Evolutionary conservation across 805 yeast species (phyloP).

Genomic region (Tetrapisispora phaffii): DNA sequence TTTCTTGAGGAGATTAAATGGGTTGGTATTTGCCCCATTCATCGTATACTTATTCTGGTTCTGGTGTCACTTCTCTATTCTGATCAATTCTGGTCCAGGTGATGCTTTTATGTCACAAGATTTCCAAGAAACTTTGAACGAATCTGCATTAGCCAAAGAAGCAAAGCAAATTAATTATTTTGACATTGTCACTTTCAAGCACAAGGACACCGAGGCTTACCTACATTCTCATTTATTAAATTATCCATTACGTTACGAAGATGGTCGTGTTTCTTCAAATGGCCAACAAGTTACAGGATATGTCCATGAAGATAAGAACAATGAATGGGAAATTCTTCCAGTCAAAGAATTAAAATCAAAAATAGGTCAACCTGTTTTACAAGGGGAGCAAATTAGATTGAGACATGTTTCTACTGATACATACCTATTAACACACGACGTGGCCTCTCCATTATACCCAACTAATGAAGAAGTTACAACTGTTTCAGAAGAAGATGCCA

Average conservation of each 20-base stretch:
- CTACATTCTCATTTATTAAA: constrained; percentile 71
- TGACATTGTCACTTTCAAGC: constrained; percentile 69
- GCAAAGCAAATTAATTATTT: constrained; percentile 65
- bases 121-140: constrained; percentile 86
- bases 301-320: constrained; percentile 47
- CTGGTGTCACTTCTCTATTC: constrained; percentile 76
- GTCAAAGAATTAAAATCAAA: constrained; percentile 35
- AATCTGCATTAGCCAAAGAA: constrained; percentile 62
- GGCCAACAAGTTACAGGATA: constrained; percentile 85
- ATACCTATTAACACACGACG: constrained; percentile 80
- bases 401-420: constrained; percentile 76
- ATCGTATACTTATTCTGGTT: constrained; percentile 80
- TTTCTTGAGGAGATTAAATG: constrained; percentile 59
- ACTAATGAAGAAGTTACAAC: constrained; percentile 93
- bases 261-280: constrained; percentile 88
- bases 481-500: constrained; percentile 49
- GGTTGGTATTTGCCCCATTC: constrained; percentile 73
- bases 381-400: constrained; percentile 69
- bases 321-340: constrained; percentile 83
- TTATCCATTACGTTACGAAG: constrained; percentile 90
- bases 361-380: constrained; percentile 42
- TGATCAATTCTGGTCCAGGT: constrained; percentile 88
- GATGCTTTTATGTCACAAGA: constrained; percentile 90
- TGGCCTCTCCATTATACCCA: constrained; percentile 85
- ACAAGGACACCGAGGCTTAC: constrained; percentile 66